Evolutionary conservation across 2,329 filamentous ascomycete species (phyloP).

Genomic region (Aphanoascus verrucosus): DNA sequence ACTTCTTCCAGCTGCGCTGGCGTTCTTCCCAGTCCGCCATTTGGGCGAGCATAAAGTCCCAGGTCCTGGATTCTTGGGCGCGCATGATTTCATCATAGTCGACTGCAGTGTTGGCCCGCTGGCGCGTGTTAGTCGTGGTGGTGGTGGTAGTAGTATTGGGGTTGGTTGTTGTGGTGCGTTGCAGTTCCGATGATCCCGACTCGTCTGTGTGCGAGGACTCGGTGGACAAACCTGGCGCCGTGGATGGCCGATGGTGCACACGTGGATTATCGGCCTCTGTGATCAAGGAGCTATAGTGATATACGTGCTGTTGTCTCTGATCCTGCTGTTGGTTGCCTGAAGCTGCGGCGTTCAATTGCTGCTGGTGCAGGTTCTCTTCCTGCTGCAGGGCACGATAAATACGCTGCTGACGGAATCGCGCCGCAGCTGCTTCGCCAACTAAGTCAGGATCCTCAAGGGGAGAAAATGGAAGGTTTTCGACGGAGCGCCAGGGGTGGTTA

Average conservation of each 20-base stretch:
- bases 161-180: no score
- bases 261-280: slow-evolving; percentile 5
- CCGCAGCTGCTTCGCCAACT: slow-evolving; percentile 56
- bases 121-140: neutral
- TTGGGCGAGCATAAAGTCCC: slow-evolving; percentile 35
- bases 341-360: slow-evolving; percentile 17
- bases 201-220: neutral
- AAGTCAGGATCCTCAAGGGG: slow-evolving; percentile 58
- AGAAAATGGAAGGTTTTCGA: slow-evolving; percentile 25
- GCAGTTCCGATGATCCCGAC: neutral
- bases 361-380: slow-evolving; percentile 35
- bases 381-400: slow-evolving; percentile 33
- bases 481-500: slow-evolving; percentile 8
- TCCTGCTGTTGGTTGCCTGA: slow-evolving; percentile 7
- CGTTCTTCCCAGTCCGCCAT: slow-evolving; percentile 36
- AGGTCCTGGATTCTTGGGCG: slow-evolving; percentile 27
- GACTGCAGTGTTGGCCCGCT: slow-evolving; percentile 1
- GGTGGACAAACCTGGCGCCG: slow-evolving; percentile 1
- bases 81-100: slow-evolving; percentile 22
- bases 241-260: slow-evolving; percentile 5
- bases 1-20: slow-evolving; percentile 27
- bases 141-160: neutral
- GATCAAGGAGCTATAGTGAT: slow-evolving; percentile 17
- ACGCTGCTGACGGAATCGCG: slow-evolving; percentile 46
- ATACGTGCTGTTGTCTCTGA: slow-evolving; percentile 28